Evolutionary conservation across 176 grass and related monocot species (phyloP), one percentile per base, ranked within the genome.

Genomic region (Aegilops bicornis): DNA sequence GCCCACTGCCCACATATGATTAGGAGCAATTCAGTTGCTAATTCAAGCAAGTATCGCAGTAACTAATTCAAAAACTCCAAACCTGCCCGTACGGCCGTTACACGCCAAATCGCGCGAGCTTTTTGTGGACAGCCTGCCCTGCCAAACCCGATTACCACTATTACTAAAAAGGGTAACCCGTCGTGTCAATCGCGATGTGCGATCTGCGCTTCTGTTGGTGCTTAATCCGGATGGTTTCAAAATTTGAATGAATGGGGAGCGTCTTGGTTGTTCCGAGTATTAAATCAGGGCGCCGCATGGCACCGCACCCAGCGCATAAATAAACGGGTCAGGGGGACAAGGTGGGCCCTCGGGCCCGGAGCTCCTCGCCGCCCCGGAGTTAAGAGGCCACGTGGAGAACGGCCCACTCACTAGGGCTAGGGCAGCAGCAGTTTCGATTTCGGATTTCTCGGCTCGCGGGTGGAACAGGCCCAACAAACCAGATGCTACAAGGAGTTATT

Each of bases 221-320:
- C 48, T 23, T 29, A 40, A 24, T 43, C 69, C 22, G 33, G 33
- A 19, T 31, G 31, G 45, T 72, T 86, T 81, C 69, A 37, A 85
- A 87, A 22, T 87, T 87, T 43, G 42, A 43, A 43, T 33, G 78
- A 87, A 87, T 64, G 24, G 35, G 84, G 75, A 81, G 85, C 84
- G 64, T 86, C 47, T 1, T 8, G 11, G 65, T 54, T 75, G 43
- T 17, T 69, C 45, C 5, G 50, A 56, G 78, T 72, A 81, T 75
- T 81, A 54, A 81, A 87, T 73, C 61, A 62, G 6, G 13, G 23
- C 35, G 77, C 29, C 64, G 77, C 84, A 70, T 40, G 85, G 85
- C 63, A 36, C 25, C 66, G 17, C 85, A 80, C 72, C 54, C 25
- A 80, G 77, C 65, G 35, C 66, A 76, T 52, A 66, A 67, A 85